Conservation (phyloP, 1,284 basidiomycete species). For the Golubevia pallescens region DNA sequence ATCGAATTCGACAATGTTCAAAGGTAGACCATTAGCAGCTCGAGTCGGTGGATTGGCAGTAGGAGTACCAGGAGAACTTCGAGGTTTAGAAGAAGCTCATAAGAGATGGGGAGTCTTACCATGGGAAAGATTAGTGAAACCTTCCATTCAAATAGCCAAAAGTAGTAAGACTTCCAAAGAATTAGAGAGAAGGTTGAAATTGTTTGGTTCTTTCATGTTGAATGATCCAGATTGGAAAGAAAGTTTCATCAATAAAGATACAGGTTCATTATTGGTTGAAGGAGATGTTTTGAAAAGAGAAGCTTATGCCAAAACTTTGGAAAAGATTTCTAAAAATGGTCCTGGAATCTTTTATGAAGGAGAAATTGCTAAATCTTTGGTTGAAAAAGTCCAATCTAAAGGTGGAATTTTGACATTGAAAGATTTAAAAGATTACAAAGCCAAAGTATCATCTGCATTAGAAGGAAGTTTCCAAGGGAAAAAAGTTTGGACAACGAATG, state of each 20-base stretch:
- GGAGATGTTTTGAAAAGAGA: conserved; percentile 37
- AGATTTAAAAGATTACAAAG: conserved; percentile 76
- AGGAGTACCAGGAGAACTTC: conserved; percentile 84
- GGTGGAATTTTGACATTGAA: conserved; percentile 80
- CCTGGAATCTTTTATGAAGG: conserved; percentile 68
- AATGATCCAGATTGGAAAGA: conserved; percentile 76
- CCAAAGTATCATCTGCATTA: conserved; percentile 76
- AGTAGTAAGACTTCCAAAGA: too few species aligned
- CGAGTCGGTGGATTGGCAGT: conserved; percentile 79
- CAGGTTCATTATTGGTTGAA: conserved; percentile 18
- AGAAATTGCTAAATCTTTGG: conserved; percentile 75
- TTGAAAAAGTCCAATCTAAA: conserved; percentile 71
- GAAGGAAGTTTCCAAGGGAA: conserved; percentile 77
- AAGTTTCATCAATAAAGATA: conserved; percentile 15
- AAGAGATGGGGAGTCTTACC: conserved; percentile 77
- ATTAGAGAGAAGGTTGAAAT: neutral
- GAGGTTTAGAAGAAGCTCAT: conserved; percentile 81
- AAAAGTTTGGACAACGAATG: conserved; percentile 81
- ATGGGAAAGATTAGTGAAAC: conserved; percentile 79
- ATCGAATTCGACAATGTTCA: conserved; percentile 75
- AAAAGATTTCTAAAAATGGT: conserved; percentile 39
- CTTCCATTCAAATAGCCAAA: conserved; percentile 67
- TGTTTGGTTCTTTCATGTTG: conserved; percentile 72
- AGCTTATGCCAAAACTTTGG: conserved; percentile 41
- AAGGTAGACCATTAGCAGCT: conserved; percentile 66